Percentiles rank a stretch among this genome's conserved stretches.
phyloP scores from a whole-genome alignment of 257 asterid species.

The Dorcoceras hygrometricum region DNA sequence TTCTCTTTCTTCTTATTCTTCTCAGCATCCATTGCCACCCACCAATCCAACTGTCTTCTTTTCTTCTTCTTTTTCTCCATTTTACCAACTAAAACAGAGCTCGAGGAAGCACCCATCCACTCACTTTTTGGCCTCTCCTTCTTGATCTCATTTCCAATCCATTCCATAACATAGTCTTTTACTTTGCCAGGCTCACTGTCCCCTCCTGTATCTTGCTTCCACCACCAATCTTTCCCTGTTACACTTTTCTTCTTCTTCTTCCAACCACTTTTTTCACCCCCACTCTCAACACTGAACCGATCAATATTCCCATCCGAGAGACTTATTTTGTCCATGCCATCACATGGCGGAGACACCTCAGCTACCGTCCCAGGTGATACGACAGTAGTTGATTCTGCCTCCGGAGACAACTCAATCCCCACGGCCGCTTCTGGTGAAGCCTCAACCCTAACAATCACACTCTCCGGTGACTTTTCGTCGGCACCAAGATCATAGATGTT shows the following conservation, averaged over 20 bases:
- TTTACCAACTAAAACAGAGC: constrained; percentile 37
- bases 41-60: constrained; percentile 77
- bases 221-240: constrained; percentile 96
- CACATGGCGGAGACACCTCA: constrained; percentile 66
- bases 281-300: constrained; percentile 56
- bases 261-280: constrained; percentile 46
- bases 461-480: constrained; percentile 69
- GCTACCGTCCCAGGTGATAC: constrained; percentile 78
- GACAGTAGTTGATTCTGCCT: constrained; percentile 38
- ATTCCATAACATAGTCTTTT: constrained; percentile 93
- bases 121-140: constrained; percentile 84
- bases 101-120: constrained; percentile 69
- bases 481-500: constrained; percentile 32
- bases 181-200: constrained; percentile 56
- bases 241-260: constrained; percentile 69
- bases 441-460: constrained; percentile 56
- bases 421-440: constrained; percentile 55
- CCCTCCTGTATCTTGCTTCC: constrained; percentile 82
- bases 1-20: constrained; percentile 65
- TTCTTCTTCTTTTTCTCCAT: constrained; percentile 59
- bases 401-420: constrained; percentile 58
- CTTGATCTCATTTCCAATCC: constrained; percentile 93
- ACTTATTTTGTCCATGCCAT: constrained; percentile 61
- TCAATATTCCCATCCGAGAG: constrained; percentile 67
- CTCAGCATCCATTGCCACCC: constrained; percentile 85